Evolutionary conservation across 2,329 filamentous ascomycete species (phyloP), one percentile per base, ranked within the genome.

Genomic region (Pseudogymnoascus sp.): DNA sequence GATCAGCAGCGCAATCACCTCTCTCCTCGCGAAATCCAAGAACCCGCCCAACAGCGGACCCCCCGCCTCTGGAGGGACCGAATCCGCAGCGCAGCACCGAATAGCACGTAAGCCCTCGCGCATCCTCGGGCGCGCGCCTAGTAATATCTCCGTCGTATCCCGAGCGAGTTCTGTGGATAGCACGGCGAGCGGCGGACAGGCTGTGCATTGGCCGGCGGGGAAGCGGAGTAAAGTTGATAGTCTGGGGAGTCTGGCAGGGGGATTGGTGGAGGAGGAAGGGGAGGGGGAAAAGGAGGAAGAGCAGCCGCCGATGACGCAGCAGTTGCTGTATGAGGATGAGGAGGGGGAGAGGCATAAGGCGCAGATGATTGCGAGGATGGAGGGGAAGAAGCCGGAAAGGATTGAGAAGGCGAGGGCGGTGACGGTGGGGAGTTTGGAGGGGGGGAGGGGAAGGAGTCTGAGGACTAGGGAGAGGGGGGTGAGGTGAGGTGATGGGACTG

Each of bases 81-180:
- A 71, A 28, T 14, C 61, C 4, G 46, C 46, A 11, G 25, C 46
- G 4, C 46, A 53, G 46, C 46, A 53, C 14, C 46, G 46, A 53
- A 31, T 25, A 53, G 46, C 46, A 31, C 46, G 46, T n/a, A 53
- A 53, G 25, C 46, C 46, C 1, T 53, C 25, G 1, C 65, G 65
- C 42, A 81, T 87, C 63, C 75, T 87, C 2, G 84, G 84, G 4
- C 81, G 84, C 10, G 84, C 82, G 2, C 73, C 82, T 28, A 85
- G 83, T 73, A 86, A 85, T 69, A 78, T 78, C 2, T 86, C 83
- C 25, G 76, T 73, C 50, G 80, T 66, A 18, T 72, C 72, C 1
- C 67, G 68, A 5, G 71, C 71, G 5, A 71, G 70, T 7, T 73
- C 81, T 62, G 75, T 74, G 14, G 79, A 80, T 21, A 76, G 76